These are phyloP conservation scores for Colletotrichum sp. DNA, from an alignment of 2,329 filamentous ascomycete genomes.

Conservation along the genomic window DNA sequence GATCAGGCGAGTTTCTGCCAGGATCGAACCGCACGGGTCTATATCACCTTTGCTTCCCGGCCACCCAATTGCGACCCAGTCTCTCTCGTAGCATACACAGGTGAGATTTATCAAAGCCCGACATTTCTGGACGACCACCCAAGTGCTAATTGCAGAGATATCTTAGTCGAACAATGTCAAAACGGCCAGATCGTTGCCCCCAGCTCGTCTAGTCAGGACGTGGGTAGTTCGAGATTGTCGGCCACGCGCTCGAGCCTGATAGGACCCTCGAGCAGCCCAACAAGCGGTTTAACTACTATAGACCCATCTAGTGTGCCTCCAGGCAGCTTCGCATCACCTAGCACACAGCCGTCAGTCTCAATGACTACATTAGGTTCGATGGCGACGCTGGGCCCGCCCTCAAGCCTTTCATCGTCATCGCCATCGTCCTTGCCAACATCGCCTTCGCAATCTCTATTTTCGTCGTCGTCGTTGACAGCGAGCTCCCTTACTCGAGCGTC, in stretches of 20 bases:
- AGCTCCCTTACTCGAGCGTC: background rate
- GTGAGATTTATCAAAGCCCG: background rate
- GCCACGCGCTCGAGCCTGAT: background rate
- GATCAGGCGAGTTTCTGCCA: background rate
- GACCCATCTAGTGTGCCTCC: background rate
- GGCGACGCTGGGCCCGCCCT: background rate
- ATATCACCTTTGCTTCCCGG: background rate
- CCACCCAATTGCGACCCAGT: background rate
- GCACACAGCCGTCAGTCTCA: background rate
- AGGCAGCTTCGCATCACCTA: background rate
- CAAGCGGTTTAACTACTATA: fast-evolving
- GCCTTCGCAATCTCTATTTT: background rate
- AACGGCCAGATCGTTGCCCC: background rate
- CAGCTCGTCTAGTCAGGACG: background rate
- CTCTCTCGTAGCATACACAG: background rate
- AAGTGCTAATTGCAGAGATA: background rate
- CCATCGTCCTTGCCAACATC: fast-evolving
- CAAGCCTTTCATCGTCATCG: background rate
- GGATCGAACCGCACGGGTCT: background rate
- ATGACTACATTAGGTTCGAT: background rate
- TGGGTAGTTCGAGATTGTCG: background rate
- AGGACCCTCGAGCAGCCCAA: background rate
- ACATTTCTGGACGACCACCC: fast-evolving
- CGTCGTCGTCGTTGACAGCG: background rate
- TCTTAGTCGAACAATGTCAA: background rate